Evolutionary conservation across 2,329 filamentous ascomycete species (phyloP), one percentile per base, ranked within the genome.

Genomic region (Penicillium brevicompactum): DNA sequence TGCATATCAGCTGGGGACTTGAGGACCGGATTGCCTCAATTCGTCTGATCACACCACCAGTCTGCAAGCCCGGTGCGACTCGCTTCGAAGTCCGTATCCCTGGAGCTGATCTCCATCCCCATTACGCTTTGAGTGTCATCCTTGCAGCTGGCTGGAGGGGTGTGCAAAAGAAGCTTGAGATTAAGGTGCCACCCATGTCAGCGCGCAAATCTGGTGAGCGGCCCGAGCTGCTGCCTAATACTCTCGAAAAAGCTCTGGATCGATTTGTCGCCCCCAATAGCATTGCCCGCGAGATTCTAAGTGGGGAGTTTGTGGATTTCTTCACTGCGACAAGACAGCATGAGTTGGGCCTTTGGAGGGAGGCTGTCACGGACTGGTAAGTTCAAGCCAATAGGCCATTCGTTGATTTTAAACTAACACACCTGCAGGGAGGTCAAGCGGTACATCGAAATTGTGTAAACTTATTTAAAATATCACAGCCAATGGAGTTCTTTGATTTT

Each of bases 361-460:
- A 97, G 73, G 92, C 92, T 1, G 92, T 97, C 10, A 97, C 92
- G 21, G 93, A 97, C 74, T 97, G 93, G 91, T 92, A 81, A 74
- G 88, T 86, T 52, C 11, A 40, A 18, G 2, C 30, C 14, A n/a
- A 11, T 11, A 14, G 24, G 18, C 13, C 9, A 31, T 32, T 40
- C 9, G 8, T 10, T 5, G 22, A 34, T 16, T 42, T 41, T 34
- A n/a, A 4, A 42, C 50, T 62, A 57, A 58, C 43, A 31, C 45
- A 1, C 34, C 58, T 40, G 58, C 30, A 88, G 87, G 88, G 88
- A 91, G 72, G 80, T 91, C 70, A 85, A 84, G 75, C 80, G 88
- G 57, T 91, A 91, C 66, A 89, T 91, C 58, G 88, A 91, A 74
- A 89, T 86, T 14, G 86, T 89, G 50, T 86, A 63, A 34, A 14